phyloP scores from a whole-genome alignment of 179 eudicot species.

The Gypsophila paniculata region DNA sequence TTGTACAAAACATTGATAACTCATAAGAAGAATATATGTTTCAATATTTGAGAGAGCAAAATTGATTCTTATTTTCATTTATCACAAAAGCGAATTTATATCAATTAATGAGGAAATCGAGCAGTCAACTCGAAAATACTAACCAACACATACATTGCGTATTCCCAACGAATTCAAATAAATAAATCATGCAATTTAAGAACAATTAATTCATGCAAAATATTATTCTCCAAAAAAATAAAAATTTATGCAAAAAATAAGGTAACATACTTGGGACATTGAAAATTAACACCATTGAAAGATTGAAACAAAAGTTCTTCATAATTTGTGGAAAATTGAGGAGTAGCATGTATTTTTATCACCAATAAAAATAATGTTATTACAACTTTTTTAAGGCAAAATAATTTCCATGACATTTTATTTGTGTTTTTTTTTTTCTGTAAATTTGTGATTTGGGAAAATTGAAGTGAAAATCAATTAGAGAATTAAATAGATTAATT shows the following conservation, averaged over 20 bases:
- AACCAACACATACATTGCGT: too few relatives aligned
- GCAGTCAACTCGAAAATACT: too few relatives aligned
- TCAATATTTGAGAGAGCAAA: too few relatives aligned
- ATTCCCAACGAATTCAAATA: too few relatives aligned
- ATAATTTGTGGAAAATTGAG: background rate
- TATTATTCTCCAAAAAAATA: too few relatives aligned
- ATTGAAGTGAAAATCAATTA: background rate
- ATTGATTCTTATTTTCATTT: too few relatives aligned
- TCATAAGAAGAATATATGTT: too few relatives aligned
- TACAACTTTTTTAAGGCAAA: background rate
- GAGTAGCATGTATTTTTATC: conserved; percentile 13
- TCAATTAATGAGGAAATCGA: too few relatives aligned
- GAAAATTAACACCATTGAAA: conserved; percentile 16
- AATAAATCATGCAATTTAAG: too few relatives aligned
- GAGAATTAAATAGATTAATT: background rate
- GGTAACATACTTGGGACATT: conserved; percentile 23
- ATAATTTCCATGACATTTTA: conserved; percentile 8
- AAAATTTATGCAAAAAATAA: background rate
- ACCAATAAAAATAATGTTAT: background rate
- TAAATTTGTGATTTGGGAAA: background rate
- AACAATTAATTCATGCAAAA: too few relatives aligned
- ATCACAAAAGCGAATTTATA: too few relatives aligned
- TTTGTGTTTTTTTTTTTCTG: background rate
- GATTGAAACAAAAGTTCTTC: background rate
- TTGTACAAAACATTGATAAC: too few relatives aligned